Evolutionary conservation across 2,329 filamentous ascomycete species (phyloP).

Genomic region (Trichophyton verrucosum): DNA sequence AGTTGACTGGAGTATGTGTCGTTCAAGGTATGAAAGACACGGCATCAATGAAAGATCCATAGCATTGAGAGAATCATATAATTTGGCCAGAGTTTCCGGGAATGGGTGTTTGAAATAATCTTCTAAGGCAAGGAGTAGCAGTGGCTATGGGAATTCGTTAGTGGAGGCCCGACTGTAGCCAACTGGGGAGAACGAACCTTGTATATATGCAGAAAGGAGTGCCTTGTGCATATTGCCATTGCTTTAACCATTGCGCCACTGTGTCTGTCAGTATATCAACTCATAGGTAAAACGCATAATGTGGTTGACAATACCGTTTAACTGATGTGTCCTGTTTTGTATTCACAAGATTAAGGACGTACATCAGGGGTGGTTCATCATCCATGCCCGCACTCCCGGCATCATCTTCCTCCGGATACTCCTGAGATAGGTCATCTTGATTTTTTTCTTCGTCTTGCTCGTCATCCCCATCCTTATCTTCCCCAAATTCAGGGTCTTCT

Average conservation of each 20-base stretch:
- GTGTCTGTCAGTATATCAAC: slow-evolving; percentile 12
- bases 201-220: slow-evolving; percentile 97
- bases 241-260: slow-evolving; percentile 92
- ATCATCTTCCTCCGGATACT: slow-evolving; percentile 31
- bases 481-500: slow-evolving; percentile 54
- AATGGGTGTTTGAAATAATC: slow-evolving; percentile 93
- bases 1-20: slow-evolving; percentile 73
- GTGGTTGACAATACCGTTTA: slow-evolving; percentile 46
- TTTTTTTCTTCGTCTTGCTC: slow-evolving; percentile 16
- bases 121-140: slow-evolving; percentile 79
- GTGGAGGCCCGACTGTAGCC: not conserved
- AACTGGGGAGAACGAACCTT: slow-evolving; percentile 48
- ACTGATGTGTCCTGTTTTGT: slow-evolving; percentile 92
- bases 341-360: slow-evolving; percentile 94
- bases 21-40: slow-evolving; percentile 67
- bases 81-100: slow-evolving; percentile 70
- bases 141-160: slow-evolving; percentile 45
- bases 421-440: slow-evolving; percentile 37
- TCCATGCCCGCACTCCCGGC: slow-evolving; percentile 53
- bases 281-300: not conserved
- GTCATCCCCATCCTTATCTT: slow-evolving; percentile 40
- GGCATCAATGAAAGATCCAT: slow-evolving; percentile 97
- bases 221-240: slow-evolving; percentile 96
- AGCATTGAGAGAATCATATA: slow-evolving; percentile 86
- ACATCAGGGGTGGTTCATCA: slow-evolving; percentile 85